Evolutionary conservation across 352 stramenopile species (phyloP), one percentile per base, ranked within the genome.

Genomic region (Phytopythium helicoides): DNA sequence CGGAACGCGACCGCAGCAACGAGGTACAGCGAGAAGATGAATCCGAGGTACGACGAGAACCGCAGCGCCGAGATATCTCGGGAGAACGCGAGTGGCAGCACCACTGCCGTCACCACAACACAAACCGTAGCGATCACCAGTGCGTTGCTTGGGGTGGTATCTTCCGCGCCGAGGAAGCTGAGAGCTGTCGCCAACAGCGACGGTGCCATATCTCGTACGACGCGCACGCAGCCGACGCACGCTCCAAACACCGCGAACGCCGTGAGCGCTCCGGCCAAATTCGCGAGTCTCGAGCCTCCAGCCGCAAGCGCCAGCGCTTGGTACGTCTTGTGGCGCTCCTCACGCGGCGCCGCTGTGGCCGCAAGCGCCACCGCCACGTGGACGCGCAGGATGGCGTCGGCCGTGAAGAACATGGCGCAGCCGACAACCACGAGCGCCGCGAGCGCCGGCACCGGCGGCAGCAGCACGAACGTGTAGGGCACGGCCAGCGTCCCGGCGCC

Each of bases 181-280:
- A 40, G 36, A 23, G 58, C 7, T 10, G 78, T 52, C 25, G 66
- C 54, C 22, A 89, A 18, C 21, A 92, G 61, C 48, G 71, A 62
- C n/a, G 78, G 81, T 34, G 68, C 76, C 69, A 92, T 87, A 59
- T 92, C 81, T 19, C 75, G 70, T 34, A 89, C 76, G 35, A 92
- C 78, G 28, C 80, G 56, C 14, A 92, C 59, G 28, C 81, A 88
- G 14, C 81, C 81, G 15, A 92, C 78, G 49, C 81, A 92, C 0
- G 78, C 81, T 36, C 81, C 81, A 62, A 89, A 92, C 19, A 92
- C 76, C 3, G 76, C 81, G 48, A 92, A 82, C 12, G 76, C 80
- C 15, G 81, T 86, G 42, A 84, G 67, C 8, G 71, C 71, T 21
- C 76, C 81, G 21, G 86, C 76, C 23, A 86, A 26, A 47, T 69